phyloP scores from a whole-genome alignment of 1,284 basidiomycete species.

The Blastosporella zonata region DNA sequence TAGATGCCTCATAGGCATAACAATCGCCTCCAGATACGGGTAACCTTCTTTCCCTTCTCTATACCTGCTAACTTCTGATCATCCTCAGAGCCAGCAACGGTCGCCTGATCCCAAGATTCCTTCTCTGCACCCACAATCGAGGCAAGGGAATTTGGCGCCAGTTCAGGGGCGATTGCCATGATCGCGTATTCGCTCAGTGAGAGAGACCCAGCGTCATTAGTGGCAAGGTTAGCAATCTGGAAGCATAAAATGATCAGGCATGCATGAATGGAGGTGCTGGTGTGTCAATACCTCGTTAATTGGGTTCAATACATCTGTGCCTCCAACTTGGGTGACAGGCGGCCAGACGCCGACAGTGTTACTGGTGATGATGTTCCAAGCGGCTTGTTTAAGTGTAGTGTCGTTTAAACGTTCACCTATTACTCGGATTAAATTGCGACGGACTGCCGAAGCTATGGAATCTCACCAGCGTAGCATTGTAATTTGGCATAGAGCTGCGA shows the following conservation, averaged over 20 bases:
- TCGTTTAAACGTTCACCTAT: conserved; percentile 34
- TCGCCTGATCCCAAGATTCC: conserved; percentile 14
- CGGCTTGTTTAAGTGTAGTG: conserved; percentile 33
- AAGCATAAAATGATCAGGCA: neutral
- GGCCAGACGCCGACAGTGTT: conserved; percentile 36
- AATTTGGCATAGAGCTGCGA: conserved; percentile 42
- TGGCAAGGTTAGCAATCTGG: conserved; percentile 36
- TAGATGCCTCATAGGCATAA: no score
- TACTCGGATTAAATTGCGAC: neutral
- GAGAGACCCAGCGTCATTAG: conserved; percentile 38
- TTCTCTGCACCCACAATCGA: neutral
- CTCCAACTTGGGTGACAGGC: conserved; percentile 32
- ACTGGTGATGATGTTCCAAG: conserved; percentile 34
- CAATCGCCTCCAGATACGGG: no score
- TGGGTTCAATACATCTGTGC: conserved; percentile 37
- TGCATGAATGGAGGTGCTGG: neutral
- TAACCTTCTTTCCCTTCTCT: no score
- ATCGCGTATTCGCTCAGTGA: conserved; percentile 39
- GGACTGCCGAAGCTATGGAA: neutral
- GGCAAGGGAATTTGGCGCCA: conserved; percentile 25
- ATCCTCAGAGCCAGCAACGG: conserved; percentile 8
- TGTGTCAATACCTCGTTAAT: conserved; percentile 28
- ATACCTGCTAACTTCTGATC: no score
- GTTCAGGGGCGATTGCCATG: conserved; percentile 33
- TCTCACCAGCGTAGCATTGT: conserved; percentile 39